Conservation (phyloP, 202 grass and related monocot genomes). For the Schoenoplectus tabernaemontani region DNA sequence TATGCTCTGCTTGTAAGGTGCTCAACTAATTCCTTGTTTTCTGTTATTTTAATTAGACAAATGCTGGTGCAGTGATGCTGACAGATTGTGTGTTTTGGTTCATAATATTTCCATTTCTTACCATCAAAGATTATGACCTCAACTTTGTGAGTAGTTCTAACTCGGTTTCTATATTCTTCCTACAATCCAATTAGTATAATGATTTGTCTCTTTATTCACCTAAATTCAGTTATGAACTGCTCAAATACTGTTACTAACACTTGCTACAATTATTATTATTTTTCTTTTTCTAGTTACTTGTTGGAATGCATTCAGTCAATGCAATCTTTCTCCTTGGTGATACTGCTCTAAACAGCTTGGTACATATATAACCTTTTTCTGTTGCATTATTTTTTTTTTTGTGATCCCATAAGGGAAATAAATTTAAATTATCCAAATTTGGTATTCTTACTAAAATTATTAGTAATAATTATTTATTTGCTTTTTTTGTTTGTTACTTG, state of each 20-base stretch:
- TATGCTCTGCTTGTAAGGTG: neutral
- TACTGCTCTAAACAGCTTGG: slow-evolving; percentile 78
- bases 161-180: neutral
- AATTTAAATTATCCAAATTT: neutral
- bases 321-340: slow-evolving; percentile 88
- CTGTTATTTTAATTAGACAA: slow-evolving; percentile 41
- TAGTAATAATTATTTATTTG: slow-evolving; percentile 6
- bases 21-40: neutral
- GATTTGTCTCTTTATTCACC: neutral
- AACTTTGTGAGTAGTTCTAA: slow-evolving; percentile 59
- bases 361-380: slow-evolving; percentile 28
- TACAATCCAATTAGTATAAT: neutral
- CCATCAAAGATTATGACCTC: slow-evolving; percentile 66
- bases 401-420: neutral
- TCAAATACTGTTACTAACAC: neutral
- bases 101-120: slow-evolving; percentile 95
- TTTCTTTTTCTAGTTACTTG: slow-evolving; percentile 40
- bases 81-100: slow-evolving; percentile 98
- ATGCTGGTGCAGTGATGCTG: slow-evolving; percentile 89
- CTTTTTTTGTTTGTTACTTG: slow-evolving; percentile 2
- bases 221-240: neutral
- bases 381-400: neutral
- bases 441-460: too few species aligned
- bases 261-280: neutral
- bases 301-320: slow-evolving; percentile 94